phyloP scores from a whole-genome alignment of 768 basidiomycete genomes.

The Mycena alexandri region DNA sequence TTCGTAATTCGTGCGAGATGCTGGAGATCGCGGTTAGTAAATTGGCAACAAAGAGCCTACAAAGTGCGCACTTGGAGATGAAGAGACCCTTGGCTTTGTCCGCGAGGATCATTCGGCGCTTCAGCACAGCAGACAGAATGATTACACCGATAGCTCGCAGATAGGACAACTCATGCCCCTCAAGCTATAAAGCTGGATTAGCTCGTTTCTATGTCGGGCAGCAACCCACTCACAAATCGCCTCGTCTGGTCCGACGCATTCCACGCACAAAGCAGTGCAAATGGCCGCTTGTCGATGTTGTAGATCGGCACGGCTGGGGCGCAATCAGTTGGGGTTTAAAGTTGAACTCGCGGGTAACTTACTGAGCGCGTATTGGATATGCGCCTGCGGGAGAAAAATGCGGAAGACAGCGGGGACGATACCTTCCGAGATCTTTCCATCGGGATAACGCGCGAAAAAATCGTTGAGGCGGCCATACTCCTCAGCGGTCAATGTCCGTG shows the following conservation, averaged over 20 bases:
- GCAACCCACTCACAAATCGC: constrained; percentile 72
- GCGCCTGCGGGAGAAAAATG: constrained; percentile 79
- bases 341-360: constrained; percentile 42
- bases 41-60: not conserved
- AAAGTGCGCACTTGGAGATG: constrained; percentile 84
- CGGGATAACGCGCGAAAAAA: constrained; percentile 84
- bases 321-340: constrained; percentile 24
- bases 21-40: constrained; percentile 50
- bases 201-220: constrained; percentile 8
- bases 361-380: constrained; percentile 92
- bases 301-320: constrained; percentile 87
- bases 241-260: constrained; percentile 85
- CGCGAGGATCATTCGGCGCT: constrained; percentile 92
- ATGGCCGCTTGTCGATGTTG: constrained; percentile 93
- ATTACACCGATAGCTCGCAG: constrained; percentile 94
- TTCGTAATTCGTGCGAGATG: constrained; percentile 92
- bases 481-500: constrained; percentile 69
- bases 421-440: constrained; percentile 90
- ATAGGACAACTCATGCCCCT: constrained; percentile 93
- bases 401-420: constrained; percentile 87
- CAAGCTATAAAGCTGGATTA: constrained; percentile 63
- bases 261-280: constrained; percentile 91
- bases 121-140: constrained; percentile 92
- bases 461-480: constrained; percentile 82
- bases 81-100: constrained; percentile 95